Conservation (phyloP, 1,284 basidiomycete genomes). For the Meira miltonrushii region DNA sequence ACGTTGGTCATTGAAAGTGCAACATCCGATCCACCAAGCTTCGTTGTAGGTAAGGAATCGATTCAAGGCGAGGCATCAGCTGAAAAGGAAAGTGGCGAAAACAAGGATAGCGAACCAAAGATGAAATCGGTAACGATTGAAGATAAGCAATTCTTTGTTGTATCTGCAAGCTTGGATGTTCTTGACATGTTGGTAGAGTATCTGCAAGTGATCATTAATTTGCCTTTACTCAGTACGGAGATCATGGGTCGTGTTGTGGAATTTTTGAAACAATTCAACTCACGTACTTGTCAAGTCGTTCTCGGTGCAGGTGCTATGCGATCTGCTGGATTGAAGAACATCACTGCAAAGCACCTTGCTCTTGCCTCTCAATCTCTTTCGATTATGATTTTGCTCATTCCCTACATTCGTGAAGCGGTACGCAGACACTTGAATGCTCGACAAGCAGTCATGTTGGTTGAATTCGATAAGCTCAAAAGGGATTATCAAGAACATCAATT, state of each 20-base stretch:
- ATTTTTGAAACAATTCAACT: slow-evolving; percentile 87
- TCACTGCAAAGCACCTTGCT: slow-evolving; percentile 81
- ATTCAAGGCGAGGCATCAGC: not conserved
- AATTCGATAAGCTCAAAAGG: slow-evolving; percentile 96
- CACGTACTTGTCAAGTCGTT: slow-evolving; percentile 94
- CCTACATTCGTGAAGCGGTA: slow-evolving; percentile 89
- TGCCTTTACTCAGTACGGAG: slow-evolving; percentile 83
- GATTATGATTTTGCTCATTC: slow-evolving; percentile 78
- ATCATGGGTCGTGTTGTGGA: slow-evolving; percentile 89
- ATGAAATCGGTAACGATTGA: slow-evolving; percentile 74
- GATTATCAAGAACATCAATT: slow-evolving; percentile 99
- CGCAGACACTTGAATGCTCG: slow-evolving; percentile 83
- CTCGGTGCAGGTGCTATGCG: slow-evolving; percentile 96
- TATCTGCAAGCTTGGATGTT: slow-evolving; percentile 70
- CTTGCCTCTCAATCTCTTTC: slow-evolving; percentile 11
- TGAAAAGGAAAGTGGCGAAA: not conserved
- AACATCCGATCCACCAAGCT: slow-evolving; percentile 69
- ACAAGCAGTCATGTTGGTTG: slow-evolving; percentile 90
- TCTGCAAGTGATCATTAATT: slow-evolving; percentile 77
- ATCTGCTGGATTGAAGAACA: slow-evolving; percentile 93
- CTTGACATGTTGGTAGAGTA: slow-evolving; percentile 78
- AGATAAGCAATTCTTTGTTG: slow-evolving; percentile 63
- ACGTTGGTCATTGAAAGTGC: slow-evolving; percentile 74
- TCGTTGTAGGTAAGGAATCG: slow-evolving; percentile 23
- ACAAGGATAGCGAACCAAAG: slow-evolving; percentile 27